phyloP scores from a whole-genome alignment of 495 filamentous ascomycete genomes.

The Neurospora sp. region DNA sequence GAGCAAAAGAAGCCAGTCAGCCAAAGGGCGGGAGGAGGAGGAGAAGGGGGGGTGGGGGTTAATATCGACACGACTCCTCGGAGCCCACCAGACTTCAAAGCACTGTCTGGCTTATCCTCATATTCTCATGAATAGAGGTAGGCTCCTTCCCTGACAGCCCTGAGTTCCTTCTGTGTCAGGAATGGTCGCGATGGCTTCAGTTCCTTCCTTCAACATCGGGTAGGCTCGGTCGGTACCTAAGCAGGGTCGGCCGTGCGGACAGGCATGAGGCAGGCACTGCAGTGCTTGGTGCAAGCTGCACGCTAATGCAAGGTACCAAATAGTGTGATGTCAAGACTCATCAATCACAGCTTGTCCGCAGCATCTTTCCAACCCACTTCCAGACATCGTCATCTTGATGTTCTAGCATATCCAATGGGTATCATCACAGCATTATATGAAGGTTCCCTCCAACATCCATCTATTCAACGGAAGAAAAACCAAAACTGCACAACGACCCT shows the following conservation, averaged over 20 bases:
- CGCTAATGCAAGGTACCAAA: too few relatives aligned
- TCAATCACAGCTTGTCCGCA: too few relatives aligned
- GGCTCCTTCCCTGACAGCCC: not conserved
- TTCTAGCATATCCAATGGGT: not conserved
- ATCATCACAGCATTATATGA: not conserved
- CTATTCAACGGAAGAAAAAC: not conserved
- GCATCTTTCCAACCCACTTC: not conserved
- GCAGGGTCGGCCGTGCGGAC: too few relatives aligned
- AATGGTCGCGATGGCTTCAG: not conserved
- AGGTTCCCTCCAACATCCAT: not conserved
- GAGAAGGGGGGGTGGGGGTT: too few relatives aligned
- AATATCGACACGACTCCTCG: not conserved
- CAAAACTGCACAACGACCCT: not conserved
- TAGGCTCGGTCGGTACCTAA: not conserved
- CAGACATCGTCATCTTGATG: not conserved
- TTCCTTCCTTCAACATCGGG: not conserved
- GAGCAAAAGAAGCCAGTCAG: too few relatives aligned
- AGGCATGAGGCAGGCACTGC: not conserved
- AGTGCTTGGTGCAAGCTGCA: too few relatives aligned
- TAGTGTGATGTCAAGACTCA: too few relatives aligned
- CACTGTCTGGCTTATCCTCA: not conserved
- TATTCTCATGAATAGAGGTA: too few relatives aligned
- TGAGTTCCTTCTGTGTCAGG: not conserved
- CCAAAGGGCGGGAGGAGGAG: too few relatives aligned
- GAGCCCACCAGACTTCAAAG: not conserved